Evolutionary conservation across 352 stramenopile genomes (phyloP), one percentile per base, ranked within the genome.

Genomic region (Phytophthora palmivora): DNA sequence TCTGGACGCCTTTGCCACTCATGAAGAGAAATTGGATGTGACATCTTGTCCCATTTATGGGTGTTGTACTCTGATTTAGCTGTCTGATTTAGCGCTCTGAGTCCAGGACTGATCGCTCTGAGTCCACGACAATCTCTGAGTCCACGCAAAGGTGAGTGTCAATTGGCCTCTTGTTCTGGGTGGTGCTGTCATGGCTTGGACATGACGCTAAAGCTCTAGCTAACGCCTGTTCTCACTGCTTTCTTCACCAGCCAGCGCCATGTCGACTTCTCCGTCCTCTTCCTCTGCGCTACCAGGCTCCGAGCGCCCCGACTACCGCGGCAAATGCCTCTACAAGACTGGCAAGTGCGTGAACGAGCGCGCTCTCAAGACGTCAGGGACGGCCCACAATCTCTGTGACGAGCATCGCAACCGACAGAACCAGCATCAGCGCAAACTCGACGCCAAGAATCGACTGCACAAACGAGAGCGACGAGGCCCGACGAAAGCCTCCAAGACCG

Each of bases 311-410:
- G 68, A 74, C 52, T 93, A 80, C 70, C 79, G 87, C 49, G 87
- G 87, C 53, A 87, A 87, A 47, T 95, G 87, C 43, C 76, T 90
- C 43, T 95, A 95, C 77, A 95, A 95, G 74, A 94, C 87, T 11
- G 84, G 87, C 61, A 95, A 95, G 61, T 95, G 87, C 72, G 61
- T 67, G 44, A 92, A 95, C 67, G 87, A 95, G 63, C 87, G 87
- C 58, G 87, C 87, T 44, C 77, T 95, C 59, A 95, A 95, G 72
- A 92, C 84, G 30, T 92, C 86, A 2, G 87, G 87, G 28, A 60
- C 81, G 52, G 63, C 87, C 41, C 87, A 95, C 76, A 95, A 94
- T 68, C 82, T 95, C 55, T 95, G 87, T 61, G 81, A 95, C 53
- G 83, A 91, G 53, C 87, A 95, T 65, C 84, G 87, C 44, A 82